Base-by-base conservation (phyloP, 2,329 filamentous ascomycete genomes). In the Incumbomyces lentus region DNA sequence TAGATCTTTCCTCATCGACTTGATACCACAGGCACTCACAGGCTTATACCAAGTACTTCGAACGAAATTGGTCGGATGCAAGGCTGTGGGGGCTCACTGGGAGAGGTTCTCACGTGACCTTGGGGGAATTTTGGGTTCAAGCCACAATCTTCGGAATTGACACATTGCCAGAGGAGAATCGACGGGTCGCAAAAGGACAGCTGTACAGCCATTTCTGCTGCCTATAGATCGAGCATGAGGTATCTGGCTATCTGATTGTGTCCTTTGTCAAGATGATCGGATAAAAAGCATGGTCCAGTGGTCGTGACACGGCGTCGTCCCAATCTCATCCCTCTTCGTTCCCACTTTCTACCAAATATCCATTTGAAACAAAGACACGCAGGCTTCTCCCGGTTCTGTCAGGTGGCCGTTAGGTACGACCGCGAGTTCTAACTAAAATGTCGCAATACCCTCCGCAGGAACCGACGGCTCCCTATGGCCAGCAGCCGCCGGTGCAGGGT, bases 391-490 rank as follows among this genome's bases (percentile, higher is more conserved):
- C 5, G 22, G 8, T 5, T 26, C 22, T 5, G 8, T 8, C 22
- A 5, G 4, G 4, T 26, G 5, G 22, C 22, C 22, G 22, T 26
- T 26, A 4, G 22, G 22, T 8, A 5, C 8, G 22, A 26, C 22
- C 8, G 22, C 33, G 4, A 4, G 11, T 6, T 6, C 11, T 5
- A 30, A 18, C 18, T 3, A 45, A 31, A 2, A 45, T 45, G 42
- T 45, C 42, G 19, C 31, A 35, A 10, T 38, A 45, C 17, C 42
- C 42, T 44, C 29, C 40, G 17, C 32, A 37, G 18, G 39, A 43
- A 11, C 52, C 49, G 10, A 66, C 69, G 54, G 70, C 73, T 62
- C 69, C 65, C 54, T 72, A 75, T 55, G 66, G 59, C 47, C 62
- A 65, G 52, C 68, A 69, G 55, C 61, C 63, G 40, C 22, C 8